These are phyloP conservation scores for Deinandra increscens DNA, from an alignment of 129 eudicot species.

Conservation along the genomic window DNA sequence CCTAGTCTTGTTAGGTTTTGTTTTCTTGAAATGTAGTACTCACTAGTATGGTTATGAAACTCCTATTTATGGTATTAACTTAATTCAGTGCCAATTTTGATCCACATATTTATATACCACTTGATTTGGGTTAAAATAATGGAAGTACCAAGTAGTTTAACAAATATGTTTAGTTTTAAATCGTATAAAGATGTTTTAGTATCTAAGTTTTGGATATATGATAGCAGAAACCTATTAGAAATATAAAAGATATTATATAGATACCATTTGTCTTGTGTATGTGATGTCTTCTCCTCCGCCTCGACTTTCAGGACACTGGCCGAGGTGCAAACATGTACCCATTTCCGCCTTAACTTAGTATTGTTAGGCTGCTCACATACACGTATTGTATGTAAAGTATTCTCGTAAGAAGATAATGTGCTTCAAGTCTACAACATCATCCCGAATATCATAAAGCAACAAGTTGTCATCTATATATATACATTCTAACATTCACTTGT, in stretches of 20 bases:
- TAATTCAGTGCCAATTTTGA: background rate
- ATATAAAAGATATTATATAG: too few relatives aligned
- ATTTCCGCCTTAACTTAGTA: background rate
- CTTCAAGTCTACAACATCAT: background rate
- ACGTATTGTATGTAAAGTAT: background rate
- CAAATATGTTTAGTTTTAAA: too few relatives aligned
- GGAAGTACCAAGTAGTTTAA: background rate
- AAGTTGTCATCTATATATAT: background rate
- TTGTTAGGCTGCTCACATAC: background rate
- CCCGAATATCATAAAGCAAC: background rate
- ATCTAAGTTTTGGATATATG: too few relatives aligned
- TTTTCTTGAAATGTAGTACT: background rate
- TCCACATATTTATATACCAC: background rate
- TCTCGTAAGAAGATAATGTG: background rate
- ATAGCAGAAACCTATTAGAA: too few relatives aligned
- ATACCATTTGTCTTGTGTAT: too few relatives aligned
- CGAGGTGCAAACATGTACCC: background rate
- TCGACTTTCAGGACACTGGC: too few relatives aligned
- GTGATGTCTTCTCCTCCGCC: too few relatives aligned
- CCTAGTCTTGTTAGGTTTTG: background rate
- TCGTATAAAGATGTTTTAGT: too few relatives aligned
- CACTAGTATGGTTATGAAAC: background rate
- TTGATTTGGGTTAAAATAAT: background rate
- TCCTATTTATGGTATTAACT: background rate
- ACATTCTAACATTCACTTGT: conserved; percentile 8